These are phyloP conservation scores for Trebouxia sp. DNA, from an alignment of 139 green algal genomes.

Conservation along the genomic window DNA sequence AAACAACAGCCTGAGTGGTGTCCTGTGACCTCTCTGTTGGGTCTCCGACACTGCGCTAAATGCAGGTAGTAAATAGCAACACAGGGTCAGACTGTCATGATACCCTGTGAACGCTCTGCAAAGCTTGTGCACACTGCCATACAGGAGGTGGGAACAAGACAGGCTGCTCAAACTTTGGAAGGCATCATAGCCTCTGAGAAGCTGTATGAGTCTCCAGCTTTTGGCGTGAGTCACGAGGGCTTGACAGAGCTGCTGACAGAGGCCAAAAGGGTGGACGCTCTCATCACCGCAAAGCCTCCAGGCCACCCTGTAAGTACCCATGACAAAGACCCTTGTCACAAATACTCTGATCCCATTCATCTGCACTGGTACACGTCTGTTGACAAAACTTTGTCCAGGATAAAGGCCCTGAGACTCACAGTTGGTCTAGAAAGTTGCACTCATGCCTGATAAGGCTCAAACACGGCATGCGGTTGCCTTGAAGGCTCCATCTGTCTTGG, in stretches of 20 bases:
- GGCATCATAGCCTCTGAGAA: background rate
- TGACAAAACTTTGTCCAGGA: background rate
- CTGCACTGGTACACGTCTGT: background rate
- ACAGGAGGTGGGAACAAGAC: background rate
- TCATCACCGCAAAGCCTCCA: background rate
- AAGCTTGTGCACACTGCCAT: background rate
- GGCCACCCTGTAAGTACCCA: background rate
- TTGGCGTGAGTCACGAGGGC: background rate
- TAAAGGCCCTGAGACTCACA: too few relatives aligned
- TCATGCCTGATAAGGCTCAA: too few relatives aligned
- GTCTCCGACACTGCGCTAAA: too few relatives aligned
- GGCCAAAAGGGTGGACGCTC: constrained; percentile 11
- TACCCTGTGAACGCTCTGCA: background rate
- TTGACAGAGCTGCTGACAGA: constrained; percentile 17
- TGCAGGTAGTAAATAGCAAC: background rate
- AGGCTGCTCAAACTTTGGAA: background rate
- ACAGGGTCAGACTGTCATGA: background rate
- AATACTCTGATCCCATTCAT: background rate
- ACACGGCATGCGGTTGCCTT: too few relatives aligned
- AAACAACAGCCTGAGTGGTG: background rate
- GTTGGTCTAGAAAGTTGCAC: too few relatives aligned
- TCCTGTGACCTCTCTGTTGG: too few relatives aligned
- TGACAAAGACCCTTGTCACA: background rate
- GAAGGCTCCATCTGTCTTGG: too few relatives aligned
- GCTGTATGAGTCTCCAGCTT: constrained; percentile 20